Evolutionary conservation across 306 rosid genomes (phyloP), one percentile per base, ranked within the genome.

Genomic region (Inga laurina): DNA sequence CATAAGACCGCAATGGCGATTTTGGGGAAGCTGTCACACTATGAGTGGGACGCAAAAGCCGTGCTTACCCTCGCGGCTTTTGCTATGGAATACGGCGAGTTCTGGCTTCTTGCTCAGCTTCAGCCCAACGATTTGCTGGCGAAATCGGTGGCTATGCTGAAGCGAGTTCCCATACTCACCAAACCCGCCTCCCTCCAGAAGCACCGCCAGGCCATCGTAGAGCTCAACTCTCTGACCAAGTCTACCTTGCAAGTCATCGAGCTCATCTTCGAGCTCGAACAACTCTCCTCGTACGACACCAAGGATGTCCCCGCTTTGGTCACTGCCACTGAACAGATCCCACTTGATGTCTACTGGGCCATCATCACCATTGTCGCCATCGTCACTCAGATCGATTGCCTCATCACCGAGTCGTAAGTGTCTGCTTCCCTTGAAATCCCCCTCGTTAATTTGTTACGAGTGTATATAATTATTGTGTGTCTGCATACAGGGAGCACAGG

Each of bases 21-120:
- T 19, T 89, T 92, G 2, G 78, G 81, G 71, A 88, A 87, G 82
- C 87, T 94, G 1, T 81, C 90, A 16, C 76, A 46, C 82, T 92
- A 88, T 72, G 62, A 84, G 3, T 94, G 98, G 98, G 94, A 92
- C 32, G 94, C 94, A n/a, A 92, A 92, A 81, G 91, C 90, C 0
- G 92, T 90, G 81, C 75, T 94, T 15, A 84, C 98, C 7, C 76
- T 94, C 0, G 93, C 95, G 0, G 97, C 97, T 24, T 94, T 94
- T 70, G 88, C 94, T 1, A 14, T 90, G 75, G 94, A 94, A 39
- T 92, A 78, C 43, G 93, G 97, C 0, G 96, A 92, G 66, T 89
- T 92, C 82, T 94, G 97, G 97, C 85, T 90, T 15, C 90, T 92
- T 0, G 90, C 94, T 12, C 90, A 90, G 65, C 82, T 68, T 32